Evolutionary conservation across 2,329 filamentous ascomycete species (phyloP), one percentile per base, ranked within the genome.

Genomic region (Drechslerella dactyloides): DNA sequence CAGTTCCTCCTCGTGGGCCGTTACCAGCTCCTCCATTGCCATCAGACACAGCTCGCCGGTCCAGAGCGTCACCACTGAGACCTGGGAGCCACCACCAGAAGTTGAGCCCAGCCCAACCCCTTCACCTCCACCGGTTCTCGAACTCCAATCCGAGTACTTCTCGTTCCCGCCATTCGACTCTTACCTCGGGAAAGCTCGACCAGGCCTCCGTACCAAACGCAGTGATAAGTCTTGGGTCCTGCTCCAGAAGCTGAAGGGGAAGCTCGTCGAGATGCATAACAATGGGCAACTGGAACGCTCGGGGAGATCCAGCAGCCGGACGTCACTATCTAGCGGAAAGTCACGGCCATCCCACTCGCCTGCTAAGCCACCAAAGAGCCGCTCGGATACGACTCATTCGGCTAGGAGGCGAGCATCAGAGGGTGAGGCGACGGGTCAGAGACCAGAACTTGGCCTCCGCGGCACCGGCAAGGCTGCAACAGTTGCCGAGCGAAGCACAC

Each of bases 171-270:
- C 60, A 21, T 72, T 65, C 35, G 60, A 72, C 13, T 65, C 56
- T 5, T 72, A 60, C 30, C 68, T 60, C 3, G 65, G 57, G 33
- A 61, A 23, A 37, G 35, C 60, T 21, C 68, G 56, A 50, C 60
- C 60, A 7, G 59, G 55, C 15, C 50, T 72, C 21, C 54, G 56
- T 40, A 56, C 68, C 50, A 72, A 60, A 57, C 56, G 60, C 51
- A 72, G 68, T 65, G 68, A 72, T 72, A 72, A 72, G 68, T 60
- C 68, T 33, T 72, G 68, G 60, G 33, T 65, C 57, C 54, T 72
- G 55, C 60, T 72, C 35, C 68, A 61, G 51, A 72, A 35, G 56
- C 42, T 72, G 13, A 72, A 60, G 44, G 60, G 60, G 15, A 72
- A 65, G 53, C 65, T 72, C 21, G 54, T 46, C 21, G 68, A 72